Evolutionary conservation across 2,329 filamentous ascomycete species (phyloP).

Genomic region (Scedosporium boydii): DNA sequence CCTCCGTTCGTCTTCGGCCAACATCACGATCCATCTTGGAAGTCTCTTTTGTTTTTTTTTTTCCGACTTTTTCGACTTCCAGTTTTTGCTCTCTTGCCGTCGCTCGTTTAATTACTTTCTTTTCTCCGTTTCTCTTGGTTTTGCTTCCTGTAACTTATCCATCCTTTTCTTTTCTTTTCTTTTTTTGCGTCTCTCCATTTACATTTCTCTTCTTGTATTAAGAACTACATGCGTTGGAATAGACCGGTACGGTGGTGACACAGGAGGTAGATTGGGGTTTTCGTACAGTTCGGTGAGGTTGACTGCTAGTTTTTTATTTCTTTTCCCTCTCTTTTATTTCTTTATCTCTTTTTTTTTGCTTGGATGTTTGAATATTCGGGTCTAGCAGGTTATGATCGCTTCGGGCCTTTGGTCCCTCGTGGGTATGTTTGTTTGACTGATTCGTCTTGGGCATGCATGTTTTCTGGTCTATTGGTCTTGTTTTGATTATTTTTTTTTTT

Average conservation of each 20-base stretch:
- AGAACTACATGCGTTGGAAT: not conserved
- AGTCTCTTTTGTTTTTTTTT: not conserved
- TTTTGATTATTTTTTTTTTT: not conserved
- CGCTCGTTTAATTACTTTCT: not conserved
- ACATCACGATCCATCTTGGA: not conserved
- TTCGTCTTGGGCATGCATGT: not conserved
- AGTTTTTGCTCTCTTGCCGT: not conserved
- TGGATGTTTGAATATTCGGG: not conserved
- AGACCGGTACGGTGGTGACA: not conserved
- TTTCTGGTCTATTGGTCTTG: not conserved
- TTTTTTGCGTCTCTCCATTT: not conserved
- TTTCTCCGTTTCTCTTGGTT: not conserved
- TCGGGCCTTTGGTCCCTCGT: not conserved
- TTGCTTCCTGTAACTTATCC: not conserved
- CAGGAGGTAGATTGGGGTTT: not conserved
- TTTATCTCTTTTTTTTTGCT: not conserved
- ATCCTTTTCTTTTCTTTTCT: not conserved
- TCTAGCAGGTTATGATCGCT: not conserved
- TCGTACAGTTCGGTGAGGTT: not conserved
- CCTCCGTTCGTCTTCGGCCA: no score
- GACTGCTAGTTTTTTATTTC: not conserved
- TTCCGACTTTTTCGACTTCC: not conserved
- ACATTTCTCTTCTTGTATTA: not conserved
- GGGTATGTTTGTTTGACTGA: not conserved
- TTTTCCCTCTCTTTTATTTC: not conserved